Evolutionary conservation across 2,329 filamentous ascomycete genomes (phyloP), one percentile per base, ranked within the genome.

Genomic region (Fusarium temperatum): DNA sequence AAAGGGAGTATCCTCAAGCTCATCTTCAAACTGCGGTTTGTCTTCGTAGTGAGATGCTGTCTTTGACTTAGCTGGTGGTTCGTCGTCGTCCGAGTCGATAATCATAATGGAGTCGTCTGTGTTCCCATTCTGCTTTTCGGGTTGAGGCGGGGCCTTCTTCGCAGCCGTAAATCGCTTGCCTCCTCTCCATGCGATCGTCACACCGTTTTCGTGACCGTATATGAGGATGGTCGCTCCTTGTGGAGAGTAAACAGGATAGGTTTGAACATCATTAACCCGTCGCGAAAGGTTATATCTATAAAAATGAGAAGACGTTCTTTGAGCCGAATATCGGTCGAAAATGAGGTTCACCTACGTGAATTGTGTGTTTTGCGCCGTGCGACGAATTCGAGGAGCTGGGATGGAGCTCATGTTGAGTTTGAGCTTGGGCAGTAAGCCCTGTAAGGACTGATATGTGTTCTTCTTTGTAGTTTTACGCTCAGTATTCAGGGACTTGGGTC

Each of bases 171-270:
- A 88, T n/a, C 85, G 84, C 57, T 85, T 86, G 17, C 90, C 90
- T 51, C 90, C 90, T 47, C 89, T 87, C 90, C 90, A 92, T 30
- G 89, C 80, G 42, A 92, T 77, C 7, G 87, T 89, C 47, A 91
- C 81, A 50, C 90, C 90, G 79, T 88, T 89, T 67, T 91, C 89
- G 75, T 92, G 90, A 51, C 88, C 90, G 75, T 91, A 91, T 50
- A 92, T 81, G 32, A 92, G 79, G 77, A 92, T 87, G 6, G 87
- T 89, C 12, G 90, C 90, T 41, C 90, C 90, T 77, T 92, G 90
- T 4, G 89, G 86, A 4, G 90, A 91, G 66, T 86, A 85, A 24
- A 90, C 83, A 2, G 90, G 90, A 76, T 92, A 92, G 8, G 86
- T 86, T 74, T 90, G 88, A 56, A 90, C 85, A 76, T 89, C 85